Base-by-base conservation (phyloP, 306 rosid species). In the Cicer arietinum region DNA sequence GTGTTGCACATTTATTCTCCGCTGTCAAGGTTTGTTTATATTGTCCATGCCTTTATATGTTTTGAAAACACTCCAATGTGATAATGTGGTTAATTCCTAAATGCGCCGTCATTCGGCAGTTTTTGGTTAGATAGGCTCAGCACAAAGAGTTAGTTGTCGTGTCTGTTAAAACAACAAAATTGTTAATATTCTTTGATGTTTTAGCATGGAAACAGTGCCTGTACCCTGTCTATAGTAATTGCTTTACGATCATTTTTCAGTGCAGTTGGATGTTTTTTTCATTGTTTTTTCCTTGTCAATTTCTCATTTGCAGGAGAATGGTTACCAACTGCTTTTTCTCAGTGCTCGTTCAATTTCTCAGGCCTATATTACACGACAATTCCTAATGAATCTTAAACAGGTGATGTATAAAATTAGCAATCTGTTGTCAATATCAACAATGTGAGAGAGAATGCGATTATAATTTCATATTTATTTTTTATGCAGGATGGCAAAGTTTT, bases 281-380 rank as follows among this genome's bases (percentile, higher is more conserved):
- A 41, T 65, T 10, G 42, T 43, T 10, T 9, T 67, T 69, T 45
- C 56, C 37, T 68, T 51, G 80, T 80, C 53, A 48, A 57, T 73
- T 67, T 74, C 80, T 8, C 77, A 30, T 69, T 56, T 80, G 61
- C 92, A 95, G 99, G 99, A 95, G 83, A 95, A 95, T 73, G 98
- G 99, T 68, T 95, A 92, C 83, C 89, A 95, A 46, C 69, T 95
- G 72, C 99, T 95, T 79, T 95, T 95, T 86, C 90, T 95, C 78
- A 95, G 99, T 77, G 99, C 99, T 14, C 97, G 99, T 47, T 85
- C 99, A 78, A 95, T 95, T 80, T 92, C 98, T 79, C 99, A 95
- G 82, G 95, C 99, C 48, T 88, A 87, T 73, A 69, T 65, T 67
- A 95, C 99, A 17, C 86, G 98, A 53, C 99, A 89, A 60, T 95